phyloP scores from a whole-genome alignment of 306 rosid species.

The Albizia julibrissin region DNA sequence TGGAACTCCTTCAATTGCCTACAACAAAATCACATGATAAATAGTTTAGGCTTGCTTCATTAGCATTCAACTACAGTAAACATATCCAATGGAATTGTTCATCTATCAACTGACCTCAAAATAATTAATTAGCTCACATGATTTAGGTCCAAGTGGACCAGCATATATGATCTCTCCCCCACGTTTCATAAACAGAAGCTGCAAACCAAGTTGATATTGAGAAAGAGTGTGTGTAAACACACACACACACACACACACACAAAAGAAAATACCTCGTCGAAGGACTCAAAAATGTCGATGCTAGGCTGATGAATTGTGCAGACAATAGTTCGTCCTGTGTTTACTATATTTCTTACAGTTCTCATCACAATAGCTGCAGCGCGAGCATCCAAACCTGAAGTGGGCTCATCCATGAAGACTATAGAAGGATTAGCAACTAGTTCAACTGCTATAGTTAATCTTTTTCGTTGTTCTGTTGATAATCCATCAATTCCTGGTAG shows the following conservation, averaged over 20 bases:
- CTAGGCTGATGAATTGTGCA: constrained; percentile 94
- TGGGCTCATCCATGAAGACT: constrained; percentile 92
- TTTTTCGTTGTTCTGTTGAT: constrained; percentile 83
- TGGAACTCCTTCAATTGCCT: constrained; percentile 77
- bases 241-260: accelerated
- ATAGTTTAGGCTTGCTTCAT: constrained; percentile 28
- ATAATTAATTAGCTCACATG: constrained; percentile 78
- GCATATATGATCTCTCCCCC: constrained; percentile 99
- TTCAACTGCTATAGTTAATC: constrained; percentile 83
- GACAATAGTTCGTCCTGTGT: constrained; percentile 84
- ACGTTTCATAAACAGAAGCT: constrained; percentile 96
- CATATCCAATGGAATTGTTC: constrained; percentile 25
- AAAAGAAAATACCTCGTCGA: constrained; percentile 69
- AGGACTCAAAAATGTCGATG: constrained; percentile 89
- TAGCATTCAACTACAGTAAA: constrained; percentile 12
- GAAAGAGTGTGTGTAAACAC: constrained; percentile 7
- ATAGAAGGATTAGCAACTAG: constrained; percentile 84
- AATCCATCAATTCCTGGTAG: constrained; percentile 76
- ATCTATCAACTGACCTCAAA: constrained; percentile 68
- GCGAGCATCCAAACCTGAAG: constrained; percentile 89
- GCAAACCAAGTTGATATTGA: constrained; percentile 33
- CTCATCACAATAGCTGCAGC: constrained; percentile 93
- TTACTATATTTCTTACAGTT: constrained; percentile 77
- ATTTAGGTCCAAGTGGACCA: constrained; percentile 93
- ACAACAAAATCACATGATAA: constrained; percentile 28